A percentile compares a stretch with the other conserved stretches of the same genome.
Evolutionary conservation across 768 basidiomycete species (phyloP).

Genomic region (Lactarius sanguifluus): DNA sequence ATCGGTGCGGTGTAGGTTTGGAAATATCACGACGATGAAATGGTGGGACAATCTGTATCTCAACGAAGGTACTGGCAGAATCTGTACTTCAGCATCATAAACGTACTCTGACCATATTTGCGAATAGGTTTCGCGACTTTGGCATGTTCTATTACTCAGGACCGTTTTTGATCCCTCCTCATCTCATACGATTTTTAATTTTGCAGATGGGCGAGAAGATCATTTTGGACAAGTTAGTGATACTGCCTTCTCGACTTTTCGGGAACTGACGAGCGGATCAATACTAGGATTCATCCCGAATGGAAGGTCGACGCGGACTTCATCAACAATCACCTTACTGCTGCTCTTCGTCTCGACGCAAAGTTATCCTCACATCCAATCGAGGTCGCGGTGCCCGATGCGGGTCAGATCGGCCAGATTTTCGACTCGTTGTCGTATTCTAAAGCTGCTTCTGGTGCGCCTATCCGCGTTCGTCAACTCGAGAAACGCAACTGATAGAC

Average conservation of each 20-base stretch:
- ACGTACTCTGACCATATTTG: slow-evolving; percentile 15
- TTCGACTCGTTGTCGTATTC: slow-evolving; percentile 88
- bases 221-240: slow-evolving; percentile 14
- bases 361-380: slow-evolving; percentile 90
- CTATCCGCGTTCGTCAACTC: neutral
- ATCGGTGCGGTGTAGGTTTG: slow-evolving; percentile 56
- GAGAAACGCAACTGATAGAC: neutral
- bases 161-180: slow-evolving; percentile 20
- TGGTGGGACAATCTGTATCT: slow-evolving; percentile 89
- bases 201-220: slow-evolving; percentile 53
- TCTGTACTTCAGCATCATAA: neutral
- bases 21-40: slow-evolving; percentile 90
- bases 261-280: neutral
- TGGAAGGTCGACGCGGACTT: slow-evolving; percentile 85
- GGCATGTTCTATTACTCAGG: slow-evolving; percentile 45
- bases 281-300: slow-evolving; percentile 67
- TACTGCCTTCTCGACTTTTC: neutral
- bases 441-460: slow-evolving; percentile 73
- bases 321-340: slow-evolving; percentile 70
- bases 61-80: slow-evolving; percentile 71
- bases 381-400: slow-evolving; percentile 86
- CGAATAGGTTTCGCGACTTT: slow-evolving; percentile 83
- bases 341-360: slow-evolving; percentile 80
- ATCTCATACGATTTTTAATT: slow-evolving; percentile 12
- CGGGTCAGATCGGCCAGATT: slow-evolving; percentile 74